phyloP scores from a whole-genome alignment of 2,329 filamentous ascomycete species.

The Proliferodiscus dingleyae region DNA sequence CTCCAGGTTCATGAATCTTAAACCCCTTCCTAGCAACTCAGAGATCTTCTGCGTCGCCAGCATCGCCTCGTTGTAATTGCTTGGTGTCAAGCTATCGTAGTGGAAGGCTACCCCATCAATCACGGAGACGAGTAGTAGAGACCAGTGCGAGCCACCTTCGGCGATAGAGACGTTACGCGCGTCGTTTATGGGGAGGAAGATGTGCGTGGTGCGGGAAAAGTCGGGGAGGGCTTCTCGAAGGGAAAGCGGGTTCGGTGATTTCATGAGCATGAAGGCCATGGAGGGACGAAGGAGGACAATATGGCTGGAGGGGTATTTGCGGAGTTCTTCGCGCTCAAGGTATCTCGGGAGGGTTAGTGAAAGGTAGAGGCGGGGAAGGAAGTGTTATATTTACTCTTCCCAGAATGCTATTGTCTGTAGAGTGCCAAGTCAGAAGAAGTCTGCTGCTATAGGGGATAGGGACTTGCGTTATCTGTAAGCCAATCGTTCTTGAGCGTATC shows the following conservation, averaged over 20 bases:
- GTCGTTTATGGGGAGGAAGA: conserved; percentile 96
- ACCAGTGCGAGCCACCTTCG: conserved; percentile 96
- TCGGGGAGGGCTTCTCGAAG: conserved; percentile 70
- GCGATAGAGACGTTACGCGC: conserved; percentile 67
- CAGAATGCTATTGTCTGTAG: conserved; percentile 87
- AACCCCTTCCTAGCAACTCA: conserved; percentile 57
- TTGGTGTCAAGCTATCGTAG: conserved; percentile 80
- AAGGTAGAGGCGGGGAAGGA: conserved; percentile 5
- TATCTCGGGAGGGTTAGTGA: conserved; percentile 46
- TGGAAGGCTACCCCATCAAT: conserved; percentile 92
- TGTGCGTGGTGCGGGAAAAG: conserved; percentile 77
- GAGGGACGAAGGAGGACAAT: conserved; percentile 88
- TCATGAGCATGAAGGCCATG: conserved; percentile 89
- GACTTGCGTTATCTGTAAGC: conserved; percentile 86
- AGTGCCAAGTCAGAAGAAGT: conserved; percentile 6
- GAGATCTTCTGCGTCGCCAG: conserved; percentile 65
- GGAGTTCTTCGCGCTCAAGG: conserved; percentile 83
- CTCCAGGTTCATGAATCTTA: conserved; percentile 74
- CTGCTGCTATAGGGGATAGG: conserved; percentile 6
- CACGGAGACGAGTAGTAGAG: conserved; percentile 79
- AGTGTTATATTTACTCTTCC: conserved; percentile 67
- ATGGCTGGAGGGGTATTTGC: conserved; percentile 72
- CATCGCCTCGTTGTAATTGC: conserved; percentile 71
- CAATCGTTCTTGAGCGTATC: conserved; percentile 87
- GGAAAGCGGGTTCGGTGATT: conserved; percentile 54